A percentile compares a stretch with the other conserved stretches of the same genome.
Conservation (phyloP, 1,284 basidiomycete genomes). For the Rhizoctonia solani region DNA sequence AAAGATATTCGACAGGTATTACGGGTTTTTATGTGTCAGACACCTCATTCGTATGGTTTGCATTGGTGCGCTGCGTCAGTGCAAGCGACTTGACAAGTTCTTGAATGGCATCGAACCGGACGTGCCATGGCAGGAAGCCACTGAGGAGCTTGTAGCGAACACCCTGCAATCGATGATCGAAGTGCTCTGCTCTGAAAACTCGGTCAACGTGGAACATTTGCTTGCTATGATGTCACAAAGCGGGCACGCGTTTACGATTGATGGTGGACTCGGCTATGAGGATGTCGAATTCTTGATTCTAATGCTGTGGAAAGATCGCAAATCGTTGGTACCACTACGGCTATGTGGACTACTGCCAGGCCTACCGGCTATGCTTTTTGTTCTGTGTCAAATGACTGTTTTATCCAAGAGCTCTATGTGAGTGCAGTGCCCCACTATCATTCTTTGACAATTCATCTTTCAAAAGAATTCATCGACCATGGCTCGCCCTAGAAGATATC, state of each 20-base stretch:
- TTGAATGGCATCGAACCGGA: neutral
- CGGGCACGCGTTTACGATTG: neutral
- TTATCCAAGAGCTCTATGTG: neutral
- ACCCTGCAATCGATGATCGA: neutral
- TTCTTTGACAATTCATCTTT: neutral
- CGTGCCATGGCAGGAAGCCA: neutral
- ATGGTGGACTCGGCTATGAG: neutral
- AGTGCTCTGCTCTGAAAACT: neutral
- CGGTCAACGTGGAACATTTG: neutral
- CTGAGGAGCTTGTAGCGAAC: neutral
- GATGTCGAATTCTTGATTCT: slow-evolving; percentile 8
- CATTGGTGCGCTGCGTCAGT: neutral
- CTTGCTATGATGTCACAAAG: neutral
- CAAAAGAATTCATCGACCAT: neutral
- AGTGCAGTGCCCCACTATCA: neutral
- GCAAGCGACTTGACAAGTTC: neutral
- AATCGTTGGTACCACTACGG: neutral
- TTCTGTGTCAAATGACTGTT: neutral
- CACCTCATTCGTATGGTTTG: neutral
- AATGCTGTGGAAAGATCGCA: slow-evolving; percentile 7
- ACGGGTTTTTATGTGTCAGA: slow-evolving; percentile 4
- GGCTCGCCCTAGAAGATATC: slow-evolving; percentile 1
- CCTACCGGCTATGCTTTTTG: neutral
- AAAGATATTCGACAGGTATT: slow-evolving; percentile 1
- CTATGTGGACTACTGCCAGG: neutral